Evolutionary conservation across 441 rosid genomes (phyloP).

Genomic region (Eruca vesicaria): DNA sequence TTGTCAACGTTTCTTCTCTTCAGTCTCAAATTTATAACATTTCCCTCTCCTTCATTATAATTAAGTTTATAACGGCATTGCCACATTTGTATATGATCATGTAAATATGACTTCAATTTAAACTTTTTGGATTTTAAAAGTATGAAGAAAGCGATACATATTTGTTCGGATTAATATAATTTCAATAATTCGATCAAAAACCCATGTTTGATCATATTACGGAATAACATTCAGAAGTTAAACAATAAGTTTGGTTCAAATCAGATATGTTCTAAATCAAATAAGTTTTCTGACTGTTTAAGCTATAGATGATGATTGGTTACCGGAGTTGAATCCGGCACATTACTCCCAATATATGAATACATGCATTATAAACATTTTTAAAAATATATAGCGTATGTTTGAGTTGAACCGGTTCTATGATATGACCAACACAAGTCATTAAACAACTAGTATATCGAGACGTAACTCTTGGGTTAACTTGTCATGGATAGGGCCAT

Average conservation of each 20-base stretch:
- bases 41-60: background rate
- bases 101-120: background rate
- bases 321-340: background rate
- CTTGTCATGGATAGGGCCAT: constrained; percentile 6
- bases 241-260: background rate
- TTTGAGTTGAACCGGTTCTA: background rate
- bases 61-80: too few species aligned
- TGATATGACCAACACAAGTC: background rate
- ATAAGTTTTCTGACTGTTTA: background rate
- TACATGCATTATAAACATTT: background rate
- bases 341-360: background rate
- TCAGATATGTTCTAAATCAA: background rate
- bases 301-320: background rate
- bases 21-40: background rate
- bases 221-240: background rate
- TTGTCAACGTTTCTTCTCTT: constrained; percentile 23
- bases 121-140: background rate
- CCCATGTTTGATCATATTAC: background rate
- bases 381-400: background rate
- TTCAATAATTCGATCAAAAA: background rate
- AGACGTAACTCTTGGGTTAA: constrained; percentile 1
- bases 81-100: too few species aligned
- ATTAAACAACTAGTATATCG: background rate
- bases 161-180: background rate
- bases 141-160: background rate